Evolutionary conservation across 257 asterid species (phyloP).

Genomic region (Forsythia suspensa): DNA sequence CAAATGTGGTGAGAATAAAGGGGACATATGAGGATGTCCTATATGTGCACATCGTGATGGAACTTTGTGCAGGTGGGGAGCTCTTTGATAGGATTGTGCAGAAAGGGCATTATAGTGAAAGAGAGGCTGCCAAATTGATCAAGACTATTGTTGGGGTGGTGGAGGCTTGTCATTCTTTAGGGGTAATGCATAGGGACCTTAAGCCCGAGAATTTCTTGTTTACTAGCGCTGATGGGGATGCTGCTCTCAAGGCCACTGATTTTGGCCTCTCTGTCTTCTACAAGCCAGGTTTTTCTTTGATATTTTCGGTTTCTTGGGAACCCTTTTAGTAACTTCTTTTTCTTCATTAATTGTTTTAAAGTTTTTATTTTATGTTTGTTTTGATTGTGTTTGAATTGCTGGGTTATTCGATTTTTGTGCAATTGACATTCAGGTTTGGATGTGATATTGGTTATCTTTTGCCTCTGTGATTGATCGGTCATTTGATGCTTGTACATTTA

Average conservation of each 20-base stretch:
- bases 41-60: slow-evolving; percentile 45
- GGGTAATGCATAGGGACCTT: slow-evolving; percentile 49
- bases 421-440: neutral
- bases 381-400: neutral
- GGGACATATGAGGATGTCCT: slow-evolving; percentile 41
- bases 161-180: slow-evolving; percentile 48
- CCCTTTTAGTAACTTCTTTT: neutral
- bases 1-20: slow-evolving; percentile 41
- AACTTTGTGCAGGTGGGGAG: slow-evolving; percentile 48
- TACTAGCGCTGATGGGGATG: slow-evolving; percentile 38
- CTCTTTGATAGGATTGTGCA: slow-evolving; percentile 47
- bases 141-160: slow-evolving; percentile 45
- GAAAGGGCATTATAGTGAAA: slow-evolving; percentile 45
- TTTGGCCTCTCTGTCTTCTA: slow-evolving; percentile 52
- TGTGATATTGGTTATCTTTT: neutral
- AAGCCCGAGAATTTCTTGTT: slow-evolving; percentile 53
- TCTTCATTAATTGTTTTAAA: neutral
- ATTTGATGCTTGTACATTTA: neutral
- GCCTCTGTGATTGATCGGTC: neutral
- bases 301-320: neutral
- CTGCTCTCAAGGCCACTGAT: slow-evolving; percentile 51
- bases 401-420: neutral
- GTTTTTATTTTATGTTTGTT: neutral
- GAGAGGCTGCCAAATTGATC: slow-evolving; percentile 43
- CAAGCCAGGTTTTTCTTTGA: slow-evolving; percentile 35